Percentiles rank a stretch among this genome's conserved stretches.
Evolutionary conservation across 768 basidiomycete species (phyloP).

Genomic region (Termitomyces sp.): DNA sequence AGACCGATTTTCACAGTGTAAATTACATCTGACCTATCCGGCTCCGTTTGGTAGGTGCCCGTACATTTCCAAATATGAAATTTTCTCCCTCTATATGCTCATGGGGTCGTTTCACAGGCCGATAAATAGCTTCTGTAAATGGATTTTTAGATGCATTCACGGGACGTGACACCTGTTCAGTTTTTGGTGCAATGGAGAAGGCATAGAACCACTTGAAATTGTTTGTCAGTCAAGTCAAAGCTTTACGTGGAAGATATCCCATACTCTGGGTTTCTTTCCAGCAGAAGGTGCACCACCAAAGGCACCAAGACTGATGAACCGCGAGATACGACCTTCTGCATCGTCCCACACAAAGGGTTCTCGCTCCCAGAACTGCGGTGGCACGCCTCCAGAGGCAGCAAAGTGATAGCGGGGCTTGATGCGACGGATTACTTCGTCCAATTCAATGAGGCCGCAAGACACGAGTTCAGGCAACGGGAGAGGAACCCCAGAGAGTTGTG

Average conservation of each 20-base stretch:
- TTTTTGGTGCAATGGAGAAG: constrained; percentile 73
- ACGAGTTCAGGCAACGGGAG: constrained; percentile 47
- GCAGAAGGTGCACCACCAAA: constrained; percentile 65
- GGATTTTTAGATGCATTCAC: constrained; percentile 72
- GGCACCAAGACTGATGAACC: constrained; percentile 87
- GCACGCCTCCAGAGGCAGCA: constrained; percentile 59
- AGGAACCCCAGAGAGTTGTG: constrained; percentile 56
- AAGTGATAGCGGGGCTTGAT: constrained; percentile 90
- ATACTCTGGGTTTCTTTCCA: constrained; percentile 83
- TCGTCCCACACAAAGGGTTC: constrained; percentile 89
- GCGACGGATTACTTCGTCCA: constrained; percentile 63
- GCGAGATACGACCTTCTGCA: constrained; percentile 61
- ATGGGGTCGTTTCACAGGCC: constrained; percentile 52
- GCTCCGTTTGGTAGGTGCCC: constrained; percentile 55
- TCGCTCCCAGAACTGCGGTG: constrained; percentile 89
- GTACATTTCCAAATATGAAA: constrained; percentile 67
- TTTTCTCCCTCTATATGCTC: constrained; percentile 55
- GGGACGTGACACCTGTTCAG: constrained; percentile 42
- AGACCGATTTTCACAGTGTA: not conserved
- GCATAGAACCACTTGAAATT: constrained; percentile 91
- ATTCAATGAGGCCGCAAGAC: constrained; percentile 47
- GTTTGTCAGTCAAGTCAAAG: not conserved
- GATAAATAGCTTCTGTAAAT: constrained; percentile 43
- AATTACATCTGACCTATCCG: constrained; percentile 45
- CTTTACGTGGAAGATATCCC: constrained; percentile 24